These are phyloP conservation scores for Tuber borchii DNA, from an alignment of 495 filamentous ascomycete species.

Conservation along the genomic window DNA sequence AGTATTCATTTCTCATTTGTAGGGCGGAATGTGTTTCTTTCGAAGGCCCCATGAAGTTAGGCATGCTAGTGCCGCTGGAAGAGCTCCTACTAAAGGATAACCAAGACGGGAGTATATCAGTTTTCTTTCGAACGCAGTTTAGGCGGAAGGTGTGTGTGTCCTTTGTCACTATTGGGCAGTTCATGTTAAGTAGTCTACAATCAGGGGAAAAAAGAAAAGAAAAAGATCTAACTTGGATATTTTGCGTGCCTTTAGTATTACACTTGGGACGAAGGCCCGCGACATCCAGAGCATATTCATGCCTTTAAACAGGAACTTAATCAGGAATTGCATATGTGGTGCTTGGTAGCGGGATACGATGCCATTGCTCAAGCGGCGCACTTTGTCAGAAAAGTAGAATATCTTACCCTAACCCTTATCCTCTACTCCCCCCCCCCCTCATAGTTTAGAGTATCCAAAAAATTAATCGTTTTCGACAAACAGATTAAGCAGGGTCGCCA, in stretches of 20 bases:
- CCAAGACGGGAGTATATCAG: conserved; percentile 22
- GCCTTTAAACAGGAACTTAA: conserved; percentile 28
- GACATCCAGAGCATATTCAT: conserved; percentile 21
- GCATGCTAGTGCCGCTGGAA: conserved; percentile 32
- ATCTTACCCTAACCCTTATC: not conserved
- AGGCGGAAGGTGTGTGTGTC: conserved; percentile 26
- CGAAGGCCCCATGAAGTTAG: conserved; percentile 23
- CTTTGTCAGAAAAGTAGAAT: conserved; percentile 22
- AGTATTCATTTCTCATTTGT: conserved; percentile 4
- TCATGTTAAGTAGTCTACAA: not conserved
- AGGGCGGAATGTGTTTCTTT: conserved; percentile 32
- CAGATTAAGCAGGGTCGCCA: conserved; percentile 27
- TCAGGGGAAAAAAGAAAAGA: not conserved
- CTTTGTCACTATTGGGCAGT: not conserved
- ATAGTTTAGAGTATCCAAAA: not conserved
- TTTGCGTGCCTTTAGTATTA: conserved; percentile 25
- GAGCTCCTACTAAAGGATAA: conserved; percentile 29
- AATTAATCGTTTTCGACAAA: conserved; percentile 2
- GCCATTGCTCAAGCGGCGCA: conserved; percentile 8
- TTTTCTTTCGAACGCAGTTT: conserved; percentile 28
- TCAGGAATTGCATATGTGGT: conserved; percentile 26
- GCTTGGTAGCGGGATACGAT: conserved; percentile 16
- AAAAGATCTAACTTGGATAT: not conserved
- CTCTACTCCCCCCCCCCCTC: not conserved
- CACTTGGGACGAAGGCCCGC: conserved; percentile 16